Evolutionary conservation across 208 protist species (phyloP).

Genomic region (Blechomonas ayalai): DNA sequence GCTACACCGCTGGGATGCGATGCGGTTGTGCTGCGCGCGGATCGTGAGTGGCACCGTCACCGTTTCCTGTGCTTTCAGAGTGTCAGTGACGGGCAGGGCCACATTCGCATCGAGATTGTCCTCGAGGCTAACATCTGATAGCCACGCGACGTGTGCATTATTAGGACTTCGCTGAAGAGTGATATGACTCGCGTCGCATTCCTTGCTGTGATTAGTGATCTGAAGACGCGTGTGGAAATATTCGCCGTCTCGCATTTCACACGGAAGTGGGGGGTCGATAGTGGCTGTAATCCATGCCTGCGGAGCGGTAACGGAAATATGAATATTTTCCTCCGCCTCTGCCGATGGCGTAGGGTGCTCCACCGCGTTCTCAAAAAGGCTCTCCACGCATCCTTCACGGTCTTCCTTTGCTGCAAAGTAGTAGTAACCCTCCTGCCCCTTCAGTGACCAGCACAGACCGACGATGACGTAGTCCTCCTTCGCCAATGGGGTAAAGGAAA

Average conservation of each 20-base stretch:
- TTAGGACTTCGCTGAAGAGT: constrained; percentile 60
- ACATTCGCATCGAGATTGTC: constrained; percentile 36
- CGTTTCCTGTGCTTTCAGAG: constrained; percentile 32
- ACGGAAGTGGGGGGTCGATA: constrained; percentile 55
- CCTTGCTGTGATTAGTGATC: constrained; percentile 48
- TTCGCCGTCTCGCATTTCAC: constrained; percentile 63
- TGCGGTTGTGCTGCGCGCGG: constrained; percentile 48
- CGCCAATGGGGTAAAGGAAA: constrained; percentile 48
- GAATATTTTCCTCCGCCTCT: constrained; percentile 55
- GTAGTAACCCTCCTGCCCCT: constrained; percentile 65
- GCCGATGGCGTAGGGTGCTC: constrained; percentile 47
- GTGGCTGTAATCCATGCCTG: constrained; percentile 43
- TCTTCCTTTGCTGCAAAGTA: constrained; percentile 67
- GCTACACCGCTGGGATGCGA: constrained; percentile 23
- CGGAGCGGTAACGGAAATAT: constrained; percentile 49
- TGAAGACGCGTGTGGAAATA: constrained; percentile 57
- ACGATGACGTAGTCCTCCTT: constrained; percentile 67
- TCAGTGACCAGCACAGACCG: constrained; percentile 58
- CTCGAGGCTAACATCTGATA: constrained; percentile 29
- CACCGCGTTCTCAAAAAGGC: constrained; percentile 68
- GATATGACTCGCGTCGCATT: constrained; percentile 46
- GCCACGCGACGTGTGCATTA: constrained; percentile 59
- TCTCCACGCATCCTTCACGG: constrained; percentile 27
- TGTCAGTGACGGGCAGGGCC: constrained; percentile 30
- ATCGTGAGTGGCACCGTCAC: constrained; percentile 33